phyloP scores from a whole-genome alignment of 768 basidiomycete genomes.

The Lentinula detonsa region DNA sequence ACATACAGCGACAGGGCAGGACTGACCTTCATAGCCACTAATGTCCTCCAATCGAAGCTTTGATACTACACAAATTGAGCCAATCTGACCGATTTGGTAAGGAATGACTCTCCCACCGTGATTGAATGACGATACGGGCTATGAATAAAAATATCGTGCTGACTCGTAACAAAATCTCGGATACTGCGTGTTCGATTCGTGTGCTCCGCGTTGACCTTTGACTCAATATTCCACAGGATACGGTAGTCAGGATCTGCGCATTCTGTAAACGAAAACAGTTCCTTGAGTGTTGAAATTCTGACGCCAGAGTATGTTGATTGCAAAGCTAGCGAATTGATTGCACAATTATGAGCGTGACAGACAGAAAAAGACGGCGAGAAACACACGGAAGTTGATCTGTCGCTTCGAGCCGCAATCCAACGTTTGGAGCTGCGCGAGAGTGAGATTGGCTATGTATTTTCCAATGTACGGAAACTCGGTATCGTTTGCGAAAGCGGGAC shows the following conservation, averaged over 20 bases:
- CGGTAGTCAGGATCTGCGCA: constrained; percentile 63
- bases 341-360: background rate
- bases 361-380: background rate
- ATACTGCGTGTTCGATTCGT: constrained; percentile 47
- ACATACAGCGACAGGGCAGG: background rate
- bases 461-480: constrained; percentile 72
- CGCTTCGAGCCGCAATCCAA: constrained; percentile 75
- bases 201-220: constrained; percentile 57
- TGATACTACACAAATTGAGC: constrained; percentile 45
- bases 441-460: constrained; percentile 70
- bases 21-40: constrained; percentile 65
- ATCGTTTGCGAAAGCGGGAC: constrained; percentile 48
- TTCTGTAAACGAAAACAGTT: constrained; percentile 70
- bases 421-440: constrained; percentile 72
- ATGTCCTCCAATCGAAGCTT: constrained; percentile 78
- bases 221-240: constrained; percentile 75
- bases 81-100: background rate
- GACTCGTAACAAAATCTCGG: constrained; percentile 55
- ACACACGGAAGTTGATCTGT: constrained; percentile 51
- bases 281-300: constrained; percentile 65
- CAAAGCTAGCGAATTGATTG: constrained; percentile 33
- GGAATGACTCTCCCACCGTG: constrained; percentile 37
- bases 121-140: constrained; percentile 62
- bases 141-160: constrained; percentile 49
- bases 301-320: constrained; percentile 64